Base-by-base conservation (phyloP, 176 grass and related monocot species). In the Microstegium vimineum region DNA sequence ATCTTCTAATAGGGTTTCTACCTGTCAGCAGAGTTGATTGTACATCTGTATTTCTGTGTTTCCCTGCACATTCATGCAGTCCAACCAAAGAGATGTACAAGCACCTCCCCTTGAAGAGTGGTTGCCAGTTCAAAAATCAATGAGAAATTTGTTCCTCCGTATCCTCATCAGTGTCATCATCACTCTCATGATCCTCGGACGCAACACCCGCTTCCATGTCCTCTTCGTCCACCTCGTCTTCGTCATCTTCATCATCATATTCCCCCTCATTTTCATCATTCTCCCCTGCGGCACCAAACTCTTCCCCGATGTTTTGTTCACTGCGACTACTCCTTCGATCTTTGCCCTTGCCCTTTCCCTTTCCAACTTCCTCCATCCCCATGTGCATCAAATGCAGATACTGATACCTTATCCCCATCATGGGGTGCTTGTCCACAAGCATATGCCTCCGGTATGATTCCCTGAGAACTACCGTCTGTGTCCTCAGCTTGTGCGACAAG, bases 341-440 rank as follows among this genome's bases (percentile, higher is more conserved):
- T 45, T 89, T 89, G 16, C 71, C 65, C 76, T 86, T 94, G 18
- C 37, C 28, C 65, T 91, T n/a, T n/a, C n/a, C n/a, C n/a, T n/a
- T 91, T 7, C 76, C 77, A 6, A 23, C 84, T 46, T 83, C 82
- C 20, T 89, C 89, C 79, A 77, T 88, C 23, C 90, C 86, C 88
- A 91, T 89, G 79, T 95, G 95, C 95, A 98, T 98, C 77, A 98
- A 88, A 78, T 98, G 95, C 75, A 94, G 69, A 75, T 91, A 95
- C 27, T 87, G 88, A 84, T 91, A 95, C 79, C 90, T 88, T 84
- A 98, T 75, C 62, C 89, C 92, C 95, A 98, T 95, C 78, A 98
- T 61, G 4, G 92, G 92, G 74, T 95, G 90, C 63, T 94, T 95
- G 76, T 91, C 89, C 70, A 98, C 79, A 75, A 98, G 69, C 79